phyloP scores from a whole-genome alignment of 1,284 basidiomycete species.

The Bjerkandera adusta region DNA sequence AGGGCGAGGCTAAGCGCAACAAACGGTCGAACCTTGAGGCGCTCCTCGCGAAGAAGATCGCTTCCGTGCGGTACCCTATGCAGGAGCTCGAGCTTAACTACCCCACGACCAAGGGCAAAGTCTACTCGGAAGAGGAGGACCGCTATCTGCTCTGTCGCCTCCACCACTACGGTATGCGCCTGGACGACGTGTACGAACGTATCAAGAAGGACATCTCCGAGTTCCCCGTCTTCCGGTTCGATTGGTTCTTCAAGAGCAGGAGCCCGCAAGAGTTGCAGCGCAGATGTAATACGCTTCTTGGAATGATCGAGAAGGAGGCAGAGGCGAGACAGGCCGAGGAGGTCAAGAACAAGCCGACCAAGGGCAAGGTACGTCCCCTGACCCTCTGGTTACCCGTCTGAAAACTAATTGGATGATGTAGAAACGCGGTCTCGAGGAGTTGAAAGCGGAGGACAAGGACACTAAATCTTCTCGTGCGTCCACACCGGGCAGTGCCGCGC shows the following conservation, averaged over 20 bases:
- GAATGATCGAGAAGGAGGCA: conserved; percentile 92
- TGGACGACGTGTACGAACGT: conserved; percentile 91
- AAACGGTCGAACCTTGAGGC: conserved; percentile 85
- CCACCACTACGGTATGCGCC: conserved; percentile 88
- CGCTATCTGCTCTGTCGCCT: conserved; percentile 91
- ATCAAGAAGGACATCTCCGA: conserved; percentile 97
- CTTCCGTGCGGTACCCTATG: conserved; percentile 83
- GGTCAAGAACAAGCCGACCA: conserved; percentile 53
- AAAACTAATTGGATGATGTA: conserved; percentile 28
- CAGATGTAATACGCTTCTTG: conserved; percentile 85
- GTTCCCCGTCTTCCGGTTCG: conserved; percentile 96
- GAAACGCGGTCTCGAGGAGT: conserved; percentile 68
- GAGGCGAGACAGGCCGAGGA: conserved; percentile 66
- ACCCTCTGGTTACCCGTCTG: background rate
- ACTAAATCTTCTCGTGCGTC: conserved; percentile 53
- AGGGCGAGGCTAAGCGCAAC: conserved; percentile 84
- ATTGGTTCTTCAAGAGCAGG: conserved; percentile 98
- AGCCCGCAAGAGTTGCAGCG: conserved; percentile 90
- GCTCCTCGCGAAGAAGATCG: conserved; percentile 78
- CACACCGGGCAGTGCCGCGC: conserved; percentile 45
- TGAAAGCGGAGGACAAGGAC: conserved; percentile 51
- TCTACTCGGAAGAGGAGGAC: conserved; percentile 97
- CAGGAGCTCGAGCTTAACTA: conserved; percentile 95
- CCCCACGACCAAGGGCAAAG: conserved; percentile 93
- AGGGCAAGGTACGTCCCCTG: conserved; percentile 52